Evolutionary conservation across 2,329 filamentous ascomycete species (phyloP), one percentile per base, ranked within the genome.

Genomic region (Fusarium nematophilum): DNA sequence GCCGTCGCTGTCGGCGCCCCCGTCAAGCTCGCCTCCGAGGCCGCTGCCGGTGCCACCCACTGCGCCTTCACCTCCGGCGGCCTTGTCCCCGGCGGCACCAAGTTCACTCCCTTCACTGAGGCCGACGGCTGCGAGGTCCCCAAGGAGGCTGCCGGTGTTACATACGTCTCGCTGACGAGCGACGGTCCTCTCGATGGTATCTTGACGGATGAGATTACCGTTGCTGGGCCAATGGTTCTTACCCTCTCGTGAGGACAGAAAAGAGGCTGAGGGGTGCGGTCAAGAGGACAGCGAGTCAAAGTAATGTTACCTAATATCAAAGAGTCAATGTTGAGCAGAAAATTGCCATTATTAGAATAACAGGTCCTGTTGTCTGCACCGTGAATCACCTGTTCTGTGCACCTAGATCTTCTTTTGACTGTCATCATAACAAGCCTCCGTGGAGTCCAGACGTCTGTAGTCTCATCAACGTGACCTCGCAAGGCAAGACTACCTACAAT

Each of bases 21-120:
- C 29, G 52, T 74, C 50, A 69, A 68, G 54, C 70, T 89, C 43
- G 73, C 83, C 71, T 84, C 79, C 50, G 72, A 81, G 17, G 82
- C 81, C 5, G 76, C 82, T 6, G 72, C 79, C 21, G 73, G 72
- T 29, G 87, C 85, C 4, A 81, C 79, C 18, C 83, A 85, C 75
- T 91, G 89, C 72, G 87, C 85, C 25, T 91, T 91, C 73, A 87
- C 87, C 25, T 87, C 86, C 65, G 86, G 86, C 64, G 80, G 80
- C 39, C 70, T 82, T 11, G 72, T 76, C 13, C 78, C 83, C 33
- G 84, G 85, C 49, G 86, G 86, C 65, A 86, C 85, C 31, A 78
- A 79, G 50, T 92, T 91, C 73, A 79, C 81, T 1, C 61, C 79
- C 21, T 86, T 90, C 70, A 77, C 79, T 33, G 69, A 72, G 47